Evolutionary conservation across 805 yeast genomes (phyloP).

Genomic region (Zygoascus tannicola): DNA sequence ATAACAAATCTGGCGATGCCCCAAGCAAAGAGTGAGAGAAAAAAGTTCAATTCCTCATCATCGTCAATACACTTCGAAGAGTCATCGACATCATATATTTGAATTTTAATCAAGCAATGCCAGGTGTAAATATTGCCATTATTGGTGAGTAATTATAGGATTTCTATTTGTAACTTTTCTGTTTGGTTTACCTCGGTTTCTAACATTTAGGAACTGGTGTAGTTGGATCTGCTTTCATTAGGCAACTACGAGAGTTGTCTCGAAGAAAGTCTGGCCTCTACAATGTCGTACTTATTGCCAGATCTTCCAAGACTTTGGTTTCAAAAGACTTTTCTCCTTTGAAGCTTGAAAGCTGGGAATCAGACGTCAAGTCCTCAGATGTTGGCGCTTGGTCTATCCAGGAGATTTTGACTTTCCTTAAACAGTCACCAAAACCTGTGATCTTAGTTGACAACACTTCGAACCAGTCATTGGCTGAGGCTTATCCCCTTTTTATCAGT

Average conservation of each 20-base stretch:
- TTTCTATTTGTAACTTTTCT: not conserved
- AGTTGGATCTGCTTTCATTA: conserved; percentile 85
- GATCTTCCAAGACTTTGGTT: conserved; percentile 59
- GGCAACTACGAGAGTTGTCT: conserved; percentile 60
- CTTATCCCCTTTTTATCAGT: conserved; percentile 64
- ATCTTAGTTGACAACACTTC: conserved; percentile 94
- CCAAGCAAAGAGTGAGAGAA: too few species aligned
- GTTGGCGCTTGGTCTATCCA: conserved; percentile 45
- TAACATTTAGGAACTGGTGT: conserved; percentile 66
- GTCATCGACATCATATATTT: too few species aligned
- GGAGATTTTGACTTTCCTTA: conserved; percentile 53
- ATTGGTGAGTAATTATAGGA: conserved; percentile 54
- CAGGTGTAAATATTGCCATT: conserved; percentile 53
- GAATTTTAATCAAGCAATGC: too few species aligned
- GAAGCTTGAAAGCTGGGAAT: conserved; percentile 49
- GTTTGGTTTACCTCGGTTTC: not conserved
- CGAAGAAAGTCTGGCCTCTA: conserved; percentile 43
- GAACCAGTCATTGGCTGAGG: conserved; percentile 61
- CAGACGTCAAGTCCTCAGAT: conserved; percentile 36
- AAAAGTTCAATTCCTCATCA: too few species aligned
- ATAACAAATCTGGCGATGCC: too few species aligned
- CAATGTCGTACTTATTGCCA: conserved; percentile 74
- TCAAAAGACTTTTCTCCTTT: conserved; percentile 65
- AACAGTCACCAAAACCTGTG: conserved; percentile 60
- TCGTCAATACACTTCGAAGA: too few species aligned